Evolutionary conservation across 2,329 filamentous ascomycete genomes (phyloP), one percentile per base, ranked within the genome.

Genomic region (Torrubiella hemipterigena): DNA sequence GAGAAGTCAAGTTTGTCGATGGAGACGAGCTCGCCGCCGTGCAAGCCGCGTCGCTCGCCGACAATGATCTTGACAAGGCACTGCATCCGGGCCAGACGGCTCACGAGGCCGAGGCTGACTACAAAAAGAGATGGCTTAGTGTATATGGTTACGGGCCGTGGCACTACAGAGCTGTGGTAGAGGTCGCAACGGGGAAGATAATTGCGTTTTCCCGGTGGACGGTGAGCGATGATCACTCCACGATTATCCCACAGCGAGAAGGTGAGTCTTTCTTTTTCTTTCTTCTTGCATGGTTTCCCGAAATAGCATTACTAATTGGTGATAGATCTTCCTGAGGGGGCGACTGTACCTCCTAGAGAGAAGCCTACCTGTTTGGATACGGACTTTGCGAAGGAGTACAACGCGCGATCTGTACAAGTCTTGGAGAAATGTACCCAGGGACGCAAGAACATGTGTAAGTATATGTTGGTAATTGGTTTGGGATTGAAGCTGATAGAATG

Each of bases 1-100:
- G 29, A 17, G 22, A 35, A 8, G 33, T 29, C 15, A 29, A 35
- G 10, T 35, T 31, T 31, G 12, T 25, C 29, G 33, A 35, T 25
- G 33, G 33, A 29, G 24, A 21, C 19, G 29, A 31, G 20, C 25
- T 35, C 12, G 33, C 33, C 17, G 4, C 31, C 17, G 19, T 35
- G 11, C 15, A 22, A 12, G 20, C 25, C 4, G 9, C 12, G 4
- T 5, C 23, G 9, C 14, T 22, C 6, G 18, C 25, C 10, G 25
- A 16, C 12, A 19, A 31, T 6, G n/a, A 18, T 9, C 17, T 31
- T 13, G 24, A 14, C 15, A 27, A 35, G 20, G 29, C 33, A 5
- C 3, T 24, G 3, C 33, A 35, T 20, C 33, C 29, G 2, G 19
- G 19, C 24, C 25, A 21, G 7, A 12, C 17, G 13, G 31, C 19